These are phyloP conservation scores for Serendipita sp. DNA, from an alignment of 768 basidiomycete genomes.

Conservation along the genomic window DNA sequence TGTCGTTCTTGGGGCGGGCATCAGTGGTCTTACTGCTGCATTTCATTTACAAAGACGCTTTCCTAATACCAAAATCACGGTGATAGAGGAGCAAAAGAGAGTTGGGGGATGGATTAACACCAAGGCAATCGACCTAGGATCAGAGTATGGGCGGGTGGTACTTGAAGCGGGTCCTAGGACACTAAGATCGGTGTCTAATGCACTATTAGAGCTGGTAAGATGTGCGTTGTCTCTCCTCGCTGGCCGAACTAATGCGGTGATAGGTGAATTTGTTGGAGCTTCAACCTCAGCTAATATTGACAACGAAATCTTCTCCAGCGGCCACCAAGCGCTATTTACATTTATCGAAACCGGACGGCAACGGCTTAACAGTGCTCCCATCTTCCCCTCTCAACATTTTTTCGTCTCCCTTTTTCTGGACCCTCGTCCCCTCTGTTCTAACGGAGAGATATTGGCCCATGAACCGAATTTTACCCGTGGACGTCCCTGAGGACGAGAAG, in stretches of 20 bases:
- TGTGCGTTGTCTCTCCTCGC: background rate
- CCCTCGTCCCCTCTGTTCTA: slow-evolving; percentile 39
- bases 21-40: slow-evolving; percentile 68
- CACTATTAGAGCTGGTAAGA: slow-evolving; percentile 67
- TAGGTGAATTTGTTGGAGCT: slow-evolving; percentile 70
- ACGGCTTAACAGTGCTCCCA: slow-evolving; percentile 39
- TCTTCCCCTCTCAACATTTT: slow-evolving; percentile 26
- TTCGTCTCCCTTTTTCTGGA: slow-evolving; percentile 23
- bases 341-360: slow-evolving; percentile 25
- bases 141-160: slow-evolving; percentile 29
- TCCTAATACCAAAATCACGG: slow-evolving; percentile 38
- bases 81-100: slow-evolving; percentile 49
- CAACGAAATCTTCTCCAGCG: slow-evolving; percentile 50
- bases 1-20: slow-evolving; percentile 62
- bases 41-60: slow-evolving; percentile 59
- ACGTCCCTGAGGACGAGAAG: slow-evolving; percentile 47
- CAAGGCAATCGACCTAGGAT: slow-evolving; percentile 32
- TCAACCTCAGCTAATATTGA: slow-evolving; percentile 42
- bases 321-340: slow-evolving; percentile 66
- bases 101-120: slow-evolving; percentile 82
- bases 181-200: slow-evolving; percentile 56
- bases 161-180: slow-evolving; percentile 83
- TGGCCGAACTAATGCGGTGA: background rate
- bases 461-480: slow-evolving; percentile 15
- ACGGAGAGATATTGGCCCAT: slow-evolving; percentile 36